A percentile compares a stretch with the other conserved stretches of the same genome.
Conservation (phyloP, 805 yeast species). For the Deakozyma indianensis region DNA sequence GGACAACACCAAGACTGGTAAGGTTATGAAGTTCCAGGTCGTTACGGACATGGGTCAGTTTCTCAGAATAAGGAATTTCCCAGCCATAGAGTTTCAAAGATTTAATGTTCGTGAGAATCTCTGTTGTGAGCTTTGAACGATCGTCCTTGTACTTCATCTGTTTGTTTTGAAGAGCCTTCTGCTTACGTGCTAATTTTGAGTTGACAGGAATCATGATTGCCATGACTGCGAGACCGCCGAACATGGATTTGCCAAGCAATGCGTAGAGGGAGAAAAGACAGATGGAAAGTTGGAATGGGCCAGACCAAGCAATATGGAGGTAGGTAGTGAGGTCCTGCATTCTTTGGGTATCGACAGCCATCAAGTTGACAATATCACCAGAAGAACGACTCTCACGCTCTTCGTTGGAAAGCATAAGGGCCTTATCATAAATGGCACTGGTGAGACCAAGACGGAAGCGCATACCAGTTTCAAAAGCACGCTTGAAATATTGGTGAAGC, state of each 20-base stretch:
- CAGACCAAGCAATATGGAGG: slow-evolving; percentile 77
- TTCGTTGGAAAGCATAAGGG: slow-evolving; percentile 52
- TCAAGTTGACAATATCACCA: slow-evolving; percentile 86
- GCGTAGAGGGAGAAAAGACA: slow-evolving; percentile 63
- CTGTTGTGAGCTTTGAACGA: slow-evolving; percentile 76
- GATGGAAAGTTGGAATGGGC: slow-evolving; percentile 73
- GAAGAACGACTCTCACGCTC: slow-evolving; percentile 55
- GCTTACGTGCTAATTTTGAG: slow-evolving; percentile 44
- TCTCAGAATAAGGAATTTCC: slow-evolving; percentile 75
- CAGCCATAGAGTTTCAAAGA: slow-evolving; percentile 89
- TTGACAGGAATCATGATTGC: slow-evolving; percentile 68
- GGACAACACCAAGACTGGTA: slow-evolving; percentile 58
- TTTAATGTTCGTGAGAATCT: slow-evolving; percentile 76
- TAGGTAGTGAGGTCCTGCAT: slow-evolving; percentile 70
- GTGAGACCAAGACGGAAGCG: slow-evolving; percentile 45
- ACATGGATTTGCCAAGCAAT: slow-evolving; percentile 77
- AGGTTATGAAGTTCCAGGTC: slow-evolving; percentile 70
- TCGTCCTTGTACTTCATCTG: slow-evolving; percentile 87
- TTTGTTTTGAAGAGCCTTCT: slow-evolving; percentile 53
- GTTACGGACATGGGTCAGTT: slow-evolving; percentile 71
- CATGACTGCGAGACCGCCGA: slow-evolving; percentile 79
- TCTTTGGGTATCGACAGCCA: slow-evolving; percentile 89
- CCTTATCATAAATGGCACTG: slow-evolving; percentile 55
- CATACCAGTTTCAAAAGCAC: slow-evolving; percentile 41
- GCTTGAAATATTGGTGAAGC: slow-evolving; percentile 50